phyloP scores from a whole-genome alignment of 2,329 filamentous ascomycete genomes.

The Monilinia fructicola region DNA sequence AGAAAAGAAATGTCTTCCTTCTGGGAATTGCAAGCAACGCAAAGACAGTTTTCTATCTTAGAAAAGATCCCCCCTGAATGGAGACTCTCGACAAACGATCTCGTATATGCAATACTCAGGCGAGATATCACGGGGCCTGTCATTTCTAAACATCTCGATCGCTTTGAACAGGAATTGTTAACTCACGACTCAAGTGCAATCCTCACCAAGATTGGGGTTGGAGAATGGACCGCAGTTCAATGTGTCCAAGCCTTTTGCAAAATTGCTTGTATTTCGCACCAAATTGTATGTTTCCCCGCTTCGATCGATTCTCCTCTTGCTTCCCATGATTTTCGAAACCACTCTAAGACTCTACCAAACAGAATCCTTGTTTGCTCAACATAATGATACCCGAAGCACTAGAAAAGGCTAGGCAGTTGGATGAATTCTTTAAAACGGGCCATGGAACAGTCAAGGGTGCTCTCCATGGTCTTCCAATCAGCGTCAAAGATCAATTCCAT shows the following conservation, averaged over 20 bases:
- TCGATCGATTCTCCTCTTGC: not conserved
- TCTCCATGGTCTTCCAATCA: slow-evolving; percentile 44
- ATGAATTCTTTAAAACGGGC: slow-evolving; percentile 42
- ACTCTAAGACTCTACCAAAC: not conserved
- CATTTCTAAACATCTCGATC: slow-evolving; percentile 37
- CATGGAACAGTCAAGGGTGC: slow-evolving; percentile 28
- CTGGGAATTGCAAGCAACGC: slow-evolving; percentile 2
- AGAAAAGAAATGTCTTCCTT: slow-evolving; percentile 10
- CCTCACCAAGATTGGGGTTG: slow-evolving; percentile 50
- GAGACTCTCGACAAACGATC: slow-evolving; percentile 4
- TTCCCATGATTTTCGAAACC: slow-evolving; percentile 29
- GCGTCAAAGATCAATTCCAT: slow-evolving; percentile 41
- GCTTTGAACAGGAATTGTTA: slow-evolving; percentile 48
- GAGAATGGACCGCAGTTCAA: slow-evolving; percentile 54
- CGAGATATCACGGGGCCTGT: slow-evolving; percentile 29
- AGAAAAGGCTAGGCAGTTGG: slow-evolving; percentile 45
- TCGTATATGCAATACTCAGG: slow-evolving; percentile 3
- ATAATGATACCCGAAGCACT: slow-evolving; percentile 41
- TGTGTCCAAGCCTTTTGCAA: slow-evolving; percentile 53
- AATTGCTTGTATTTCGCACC: slow-evolving; percentile 52
- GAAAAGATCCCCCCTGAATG: slow-evolving; percentile 17
- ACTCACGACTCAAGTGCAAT: slow-evolving; percentile 55
- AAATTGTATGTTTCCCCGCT: slow-evolving; percentile 44
- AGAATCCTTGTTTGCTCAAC: slow-evolving; percentile 56
- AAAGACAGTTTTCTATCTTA: slow-evolving; percentile 4